Base-by-base conservation (phyloP, 2,329 filamentous ascomycete genomes). In the Trichophyton verrucosum region DNA sequence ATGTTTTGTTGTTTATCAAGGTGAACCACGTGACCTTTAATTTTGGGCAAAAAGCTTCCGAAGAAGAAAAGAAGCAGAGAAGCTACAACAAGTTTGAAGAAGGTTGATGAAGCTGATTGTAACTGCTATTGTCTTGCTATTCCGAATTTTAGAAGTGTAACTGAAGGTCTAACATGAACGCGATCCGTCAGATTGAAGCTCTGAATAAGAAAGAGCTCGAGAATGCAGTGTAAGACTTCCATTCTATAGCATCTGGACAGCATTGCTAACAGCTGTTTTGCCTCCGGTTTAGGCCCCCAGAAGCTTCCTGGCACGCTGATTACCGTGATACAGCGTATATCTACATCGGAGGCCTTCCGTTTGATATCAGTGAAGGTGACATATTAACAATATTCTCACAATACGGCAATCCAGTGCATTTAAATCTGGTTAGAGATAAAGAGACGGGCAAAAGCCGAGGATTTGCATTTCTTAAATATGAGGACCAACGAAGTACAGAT, bases 311-410 rank as follows among this genome's bases (percentile, higher is more conserved):
- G 92, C 92, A 97, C 73, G 86, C 87, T 73, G 95, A 99, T 78
- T 99, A 97, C 76, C 89, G 90, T 76, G 94, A 95, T 77, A 97
- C 94, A 1, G 95, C 94, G 62, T 99, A 92, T 74, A 79, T 99
- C 72, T 96, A 96, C 79, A 91, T 99, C 67, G 95, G 95, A 70
- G 92, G 92, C 30, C 82, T 99, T 11, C 90, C 91, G 2, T 95
- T 88, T 75, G 89, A 95, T 69, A 82, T 99, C 46, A 91, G 90
- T 57, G 94, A 99, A 77, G 95, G 95, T 74, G 94, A 99, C 75
- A 82, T 99, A 64, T 84, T 97, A 66, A 91, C 91, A 9, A 95
- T 99, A 63, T 99, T 97, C 78, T 96, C 91, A 5, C 94, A 99
- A 73, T 99, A 87, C 71, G 94, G 94, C 68, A 92, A 97, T 71